phyloP scores from a whole-genome alignment of 1,139 yeast genomes.

The Ashbya aceris region DNA sequence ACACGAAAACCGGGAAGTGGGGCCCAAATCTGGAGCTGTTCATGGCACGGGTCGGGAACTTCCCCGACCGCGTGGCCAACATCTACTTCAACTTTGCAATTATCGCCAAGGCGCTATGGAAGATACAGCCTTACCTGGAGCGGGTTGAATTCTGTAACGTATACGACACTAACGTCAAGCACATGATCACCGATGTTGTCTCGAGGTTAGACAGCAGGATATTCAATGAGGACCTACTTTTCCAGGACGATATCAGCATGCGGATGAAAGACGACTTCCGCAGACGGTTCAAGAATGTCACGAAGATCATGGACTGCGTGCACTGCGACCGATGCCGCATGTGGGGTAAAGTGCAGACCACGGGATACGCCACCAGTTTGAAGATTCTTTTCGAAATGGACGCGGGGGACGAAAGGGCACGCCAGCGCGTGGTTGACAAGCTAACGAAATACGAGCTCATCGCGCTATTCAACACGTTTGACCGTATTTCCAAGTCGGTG shows the following conservation, averaged over 20 bases:
- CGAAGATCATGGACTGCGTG: constrained; percentile 94
- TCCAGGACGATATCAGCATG: constrained; percentile 37
- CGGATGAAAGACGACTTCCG: constrained; percentile 67
- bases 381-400: constrained; percentile 76
- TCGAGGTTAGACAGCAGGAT: constrained; percentile 38
- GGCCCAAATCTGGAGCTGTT: constrained; percentile 75
- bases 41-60: constrained; percentile 82
- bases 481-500: constrained; percentile 78
- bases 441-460: constrained; percentile 81
- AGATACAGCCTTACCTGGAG: constrained; percentile 42
- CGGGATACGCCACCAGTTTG: constrained; percentile 94
- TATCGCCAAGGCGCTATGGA: constrained; percentile 71
- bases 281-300: constrained; percentile 75
- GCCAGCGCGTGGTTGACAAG: constrained; percentile 35
- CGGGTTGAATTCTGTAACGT: constrained; percentile 41
- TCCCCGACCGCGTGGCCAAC: constrained; percentile 82
- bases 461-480: constrained; percentile 85
- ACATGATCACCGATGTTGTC: constrained; percentile 34
- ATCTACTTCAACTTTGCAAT: constrained; percentile 89
- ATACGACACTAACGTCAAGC: constrained; percentile 42
- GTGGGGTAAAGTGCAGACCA: constrained; percentile 97
- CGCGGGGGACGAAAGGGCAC: constrained; percentile 33
- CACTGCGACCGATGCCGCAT: constrained; percentile 95
- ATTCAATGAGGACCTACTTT: constrained; percentile 50
- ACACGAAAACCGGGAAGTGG: constrained; percentile 68